Evolutionary conservation across 805 yeast species (phyloP).

Genomic region (Metschnikowia similis): DNA sequence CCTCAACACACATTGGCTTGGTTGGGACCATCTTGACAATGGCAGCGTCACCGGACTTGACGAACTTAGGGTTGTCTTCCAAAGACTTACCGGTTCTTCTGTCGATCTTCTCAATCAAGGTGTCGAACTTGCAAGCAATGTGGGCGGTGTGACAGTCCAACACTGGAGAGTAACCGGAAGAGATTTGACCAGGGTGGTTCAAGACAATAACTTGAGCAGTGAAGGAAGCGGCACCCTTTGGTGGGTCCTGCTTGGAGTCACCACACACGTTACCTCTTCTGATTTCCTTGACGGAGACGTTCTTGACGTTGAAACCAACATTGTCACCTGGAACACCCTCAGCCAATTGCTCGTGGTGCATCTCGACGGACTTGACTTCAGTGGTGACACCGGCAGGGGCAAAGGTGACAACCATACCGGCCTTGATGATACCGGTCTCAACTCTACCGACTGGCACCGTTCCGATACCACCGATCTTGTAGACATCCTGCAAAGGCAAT

Average conservation of each 20-base stretch:
- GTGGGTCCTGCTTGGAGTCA: slow-evolving; percentile 88
- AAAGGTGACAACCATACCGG: slow-evolving; percentile 85
- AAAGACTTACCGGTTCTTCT: slow-evolving; percentile 86
- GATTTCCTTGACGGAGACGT: slow-evolving; percentile 82
- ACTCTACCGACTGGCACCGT: slow-evolving; percentile 94
- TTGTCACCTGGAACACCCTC: slow-evolving; percentile 90
- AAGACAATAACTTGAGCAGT: slow-evolving; percentile 79
- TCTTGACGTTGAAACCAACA: slow-evolving; percentile 88
- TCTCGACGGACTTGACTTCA: slow-evolving; percentile 83
- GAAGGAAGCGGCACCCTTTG: slow-evolving; percentile 75
- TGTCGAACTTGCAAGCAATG: slow-evolving; percentile 84
- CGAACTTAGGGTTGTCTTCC: slow-evolving; percentile 55
- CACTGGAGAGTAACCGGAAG: slow-evolving; percentile 89
- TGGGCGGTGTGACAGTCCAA: slow-evolving; percentile 92
- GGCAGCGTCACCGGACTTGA: slow-evolving; percentile 64
- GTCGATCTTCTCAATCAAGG: slow-evolving; percentile 96
- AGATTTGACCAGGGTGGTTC: slow-evolving; percentile 90
- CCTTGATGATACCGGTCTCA: slow-evolving; percentile 87
- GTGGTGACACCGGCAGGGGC: slow-evolving; percentile 91
- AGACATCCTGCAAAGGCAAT: slow-evolving; percentile 85
- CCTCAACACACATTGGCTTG: slow-evolving; percentile 43
- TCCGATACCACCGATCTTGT: slow-evolving; percentile 91
- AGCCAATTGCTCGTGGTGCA: slow-evolving; percentile 78
- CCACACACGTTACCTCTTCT: slow-evolving; percentile 93
- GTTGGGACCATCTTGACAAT: slow-evolving; percentile 41